A percentile compares a stretch with the other conserved stretches of the same genome.
Evolutionary conservation across 148 eudicot genomes (phyloP).

Genomic region (Chenopodium suecicum): DNA sequence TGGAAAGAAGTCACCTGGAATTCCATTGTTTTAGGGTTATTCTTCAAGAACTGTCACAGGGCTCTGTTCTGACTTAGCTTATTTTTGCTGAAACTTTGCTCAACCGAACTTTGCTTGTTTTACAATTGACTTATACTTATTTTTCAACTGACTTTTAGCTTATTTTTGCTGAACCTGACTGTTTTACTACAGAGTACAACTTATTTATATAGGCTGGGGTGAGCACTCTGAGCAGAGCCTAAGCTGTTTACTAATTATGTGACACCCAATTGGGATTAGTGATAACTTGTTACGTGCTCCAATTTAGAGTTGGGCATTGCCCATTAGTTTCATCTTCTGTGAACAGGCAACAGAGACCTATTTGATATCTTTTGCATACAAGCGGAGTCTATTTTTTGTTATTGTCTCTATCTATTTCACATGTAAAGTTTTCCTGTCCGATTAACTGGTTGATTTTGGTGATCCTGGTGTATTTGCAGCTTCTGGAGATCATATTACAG

Average conservation of each 20-base stretch:
- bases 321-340: background rate
- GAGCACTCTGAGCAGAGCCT: too few species aligned
- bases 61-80: background rate
- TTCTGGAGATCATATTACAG: slow-evolving; percentile 38
- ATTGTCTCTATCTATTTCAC: background rate
- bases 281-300: background rate
- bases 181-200: too few species aligned
- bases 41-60: background rate
- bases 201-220: too few species aligned
- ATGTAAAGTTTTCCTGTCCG: background rate
- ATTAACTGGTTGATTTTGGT: slow-evolving; percentile 13
- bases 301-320: background rate
- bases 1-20: background rate
- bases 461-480: slow-evolving; percentile 45
- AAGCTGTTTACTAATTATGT: background rate
- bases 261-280: background rate
- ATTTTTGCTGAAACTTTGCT: background rate
- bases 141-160: too few species aligned
- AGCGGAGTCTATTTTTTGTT: background rate
- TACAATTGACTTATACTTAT: too few species aligned
- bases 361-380: background rate
- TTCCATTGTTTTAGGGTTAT: background rate
- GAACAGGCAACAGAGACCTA: background rate
- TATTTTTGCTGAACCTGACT: too few species aligned
- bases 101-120: too few species aligned